A percentile compares a stretch with the other conserved stretches of the same genome.
Conservation (phyloP, 768 basidiomycete species). For the Boletus vermiculosoides region DNA sequence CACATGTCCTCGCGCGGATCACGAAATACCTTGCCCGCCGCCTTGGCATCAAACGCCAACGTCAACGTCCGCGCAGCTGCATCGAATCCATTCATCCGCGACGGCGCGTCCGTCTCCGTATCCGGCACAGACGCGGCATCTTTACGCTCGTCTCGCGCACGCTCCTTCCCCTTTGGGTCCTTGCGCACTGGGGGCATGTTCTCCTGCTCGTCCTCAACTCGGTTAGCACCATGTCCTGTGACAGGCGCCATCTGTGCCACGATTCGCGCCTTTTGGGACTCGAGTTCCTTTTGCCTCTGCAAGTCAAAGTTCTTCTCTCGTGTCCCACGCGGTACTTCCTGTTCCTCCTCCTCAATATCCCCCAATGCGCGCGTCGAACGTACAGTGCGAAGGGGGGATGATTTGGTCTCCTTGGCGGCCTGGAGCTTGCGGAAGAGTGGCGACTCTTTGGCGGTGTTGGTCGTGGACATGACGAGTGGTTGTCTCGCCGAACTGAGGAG, state of each 20-base stretch:
- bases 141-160: constrained; percentile 24
- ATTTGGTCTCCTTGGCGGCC: constrained; percentile 47
- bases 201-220: constrained; percentile 36
- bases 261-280: constrained; percentile 88
- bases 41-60: constrained; percentile 67
- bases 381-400: constrained; percentile 52
- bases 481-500: constrained; percentile 86
- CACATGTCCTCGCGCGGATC: constrained; percentile 56
- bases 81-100: constrained; percentile 61
- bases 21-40: constrained; percentile 61
- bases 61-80: constrained; percentile 52
- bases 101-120: constrained; percentile 24
- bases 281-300: constrained; percentile 68
- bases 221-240: constrained; percentile 26
- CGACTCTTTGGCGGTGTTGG: constrained; percentile 37
- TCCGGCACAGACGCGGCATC: constrained; percentile 11
- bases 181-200: constrained; percentile 33
- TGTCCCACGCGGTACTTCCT: constrained; percentile 39
- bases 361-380: constrained; percentile 42
- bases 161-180: constrained; percentile 34
- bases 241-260: constrained; percentile 88
- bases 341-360: constrained; percentile 47
- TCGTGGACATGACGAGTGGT: constrained; percentile 73
- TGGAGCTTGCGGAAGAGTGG: constrained; percentile 52
- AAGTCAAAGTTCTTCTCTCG: constrained; percentile 41